Evolutionary conservation across 1,284 basidiomycete genomes (phyloP).

Genomic region (Hymenochaete sp.): DNA sequence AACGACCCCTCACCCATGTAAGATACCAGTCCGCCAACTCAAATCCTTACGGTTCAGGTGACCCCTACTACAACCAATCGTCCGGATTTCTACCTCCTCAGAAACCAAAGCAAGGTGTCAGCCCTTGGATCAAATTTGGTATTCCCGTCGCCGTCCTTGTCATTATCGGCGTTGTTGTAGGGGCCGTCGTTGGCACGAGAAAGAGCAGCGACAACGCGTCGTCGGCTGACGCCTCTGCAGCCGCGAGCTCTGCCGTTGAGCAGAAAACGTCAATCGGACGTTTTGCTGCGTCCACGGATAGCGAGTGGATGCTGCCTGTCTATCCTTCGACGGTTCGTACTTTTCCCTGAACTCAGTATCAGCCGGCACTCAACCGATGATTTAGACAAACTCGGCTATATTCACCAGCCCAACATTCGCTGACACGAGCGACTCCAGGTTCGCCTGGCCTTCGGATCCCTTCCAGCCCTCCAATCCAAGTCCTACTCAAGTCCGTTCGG

Average conservation of each 20-base stretch:
- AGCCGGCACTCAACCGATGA: conserved; percentile 1
- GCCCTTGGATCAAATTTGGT: conserved; percentile 60
- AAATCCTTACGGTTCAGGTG: conserved; percentile 19
- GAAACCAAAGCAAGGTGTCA: conserved; percentile 29
- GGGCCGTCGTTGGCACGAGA: conserved; percentile 63
- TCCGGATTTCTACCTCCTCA: conserved; percentile 16
- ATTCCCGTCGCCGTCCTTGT: conserved; percentile 56
- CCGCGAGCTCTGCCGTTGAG: conserved; percentile 45
- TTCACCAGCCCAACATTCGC: conserved; percentile 70
- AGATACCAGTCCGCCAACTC: conserved; percentile 20
- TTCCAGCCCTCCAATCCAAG: conserved; percentile 56
- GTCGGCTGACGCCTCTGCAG: conserved; percentile 29
- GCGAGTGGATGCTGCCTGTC: conserved; percentile 70
- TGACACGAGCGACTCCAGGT: conserved; percentile 36
- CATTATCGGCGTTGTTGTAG: conserved; percentile 70
- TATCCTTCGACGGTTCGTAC: conserved; percentile 69
- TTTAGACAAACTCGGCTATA: conserved; percentile 70
- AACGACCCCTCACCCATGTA: conserved; percentile 19
- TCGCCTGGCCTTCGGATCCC: conserved; percentile 71
- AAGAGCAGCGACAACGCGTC: conserved; percentile 31
- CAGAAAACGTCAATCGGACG: conserved; percentile 54
- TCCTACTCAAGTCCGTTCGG: conserved; percentile 55
- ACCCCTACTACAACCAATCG: conserved; percentile 20
- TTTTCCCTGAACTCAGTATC: conserved; percentile 1
- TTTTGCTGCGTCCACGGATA: conserved; percentile 70